Evolutionary conservation across 164 flowering plant species (phyloP).

Genomic region (Stephania yunnanensis): DNA sequence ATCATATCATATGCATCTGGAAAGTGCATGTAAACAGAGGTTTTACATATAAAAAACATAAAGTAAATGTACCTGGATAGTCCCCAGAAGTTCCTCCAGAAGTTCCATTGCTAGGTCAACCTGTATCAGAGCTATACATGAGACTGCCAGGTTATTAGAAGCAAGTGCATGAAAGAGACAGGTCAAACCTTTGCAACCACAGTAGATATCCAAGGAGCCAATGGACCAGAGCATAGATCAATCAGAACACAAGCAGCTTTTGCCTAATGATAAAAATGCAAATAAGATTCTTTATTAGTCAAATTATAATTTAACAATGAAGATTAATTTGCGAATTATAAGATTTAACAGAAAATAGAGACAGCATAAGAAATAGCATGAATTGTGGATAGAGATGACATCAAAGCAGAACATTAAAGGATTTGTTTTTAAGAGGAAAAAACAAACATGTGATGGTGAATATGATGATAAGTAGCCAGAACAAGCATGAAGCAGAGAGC

Average conservation of each 20-base stretch:
- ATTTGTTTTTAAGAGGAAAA: neutral
- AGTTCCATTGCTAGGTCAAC: conserved; percentile 81
- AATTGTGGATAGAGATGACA: neutral
- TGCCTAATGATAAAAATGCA: conserved; percentile 38
- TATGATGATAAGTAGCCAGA: conserved; percentile 84
- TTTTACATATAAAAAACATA: neutral
- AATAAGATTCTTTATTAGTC: neutral
- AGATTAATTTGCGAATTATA: neutral
- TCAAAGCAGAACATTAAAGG: neutral
- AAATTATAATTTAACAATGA: neutral
- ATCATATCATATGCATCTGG: neutral
- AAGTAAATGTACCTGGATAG: conserved; percentile 51
- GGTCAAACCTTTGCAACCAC: conserved; percentile 68
- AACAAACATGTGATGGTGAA: conserved; percentile 77
- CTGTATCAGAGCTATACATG: conserved; percentile 29
- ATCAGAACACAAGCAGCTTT: conserved; percentile 83
- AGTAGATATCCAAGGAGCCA: conserved; percentile 77
- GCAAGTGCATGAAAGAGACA: neutral
- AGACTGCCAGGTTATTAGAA: neutral
- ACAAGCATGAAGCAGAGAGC: conserved; percentile 68
- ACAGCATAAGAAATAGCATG: neutral
- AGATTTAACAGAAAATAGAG: neutral
- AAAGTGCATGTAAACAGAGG: conserved; percentile 2
- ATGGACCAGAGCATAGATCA: conserved; percentile 70
- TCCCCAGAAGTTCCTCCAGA: conserved; percentile 73